Percentiles rank a stretch among this genome's conserved stretches.
phyloP scores from a whole-genome alignment of 805 yeast species.

The Barnettozyma sucrosica region DNA sequence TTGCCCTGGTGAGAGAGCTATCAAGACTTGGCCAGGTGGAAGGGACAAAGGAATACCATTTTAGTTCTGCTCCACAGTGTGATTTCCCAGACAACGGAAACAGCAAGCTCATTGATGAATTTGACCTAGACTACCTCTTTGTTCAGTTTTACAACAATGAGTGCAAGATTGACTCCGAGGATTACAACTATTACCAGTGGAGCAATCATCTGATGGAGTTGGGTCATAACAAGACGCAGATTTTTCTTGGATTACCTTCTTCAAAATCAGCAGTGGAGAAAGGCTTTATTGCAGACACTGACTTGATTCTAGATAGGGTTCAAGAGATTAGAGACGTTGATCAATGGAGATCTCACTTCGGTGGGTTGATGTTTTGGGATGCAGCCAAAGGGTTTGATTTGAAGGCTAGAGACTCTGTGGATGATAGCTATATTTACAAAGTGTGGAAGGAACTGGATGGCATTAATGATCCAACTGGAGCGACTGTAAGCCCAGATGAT shows the following conservation, averaged over 20 bases:
- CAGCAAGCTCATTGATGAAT: slow-evolving; percentile 42
- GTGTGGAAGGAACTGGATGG: slow-evolving; percentile 19
- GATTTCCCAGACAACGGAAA: slow-evolving; percentile 57
- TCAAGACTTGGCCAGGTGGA: slow-evolving; percentile 33
- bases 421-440: slow-evolving; percentile 19
- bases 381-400: slow-evolving; percentile 65
- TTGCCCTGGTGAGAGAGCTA: slow-evolving; percentile 48
- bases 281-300: slow-evolving; percentile 47
- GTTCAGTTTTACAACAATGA: slow-evolving; percentile 73
- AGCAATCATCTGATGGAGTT: slow-evolving; percentile 17
- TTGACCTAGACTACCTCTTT: slow-evolving; percentile 60
- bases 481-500: slow-evolving; percentile 1
- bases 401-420: slow-evolving; percentile 28
- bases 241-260: slow-evolving; percentile 64
- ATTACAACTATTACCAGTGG: slow-evolving; percentile 52
- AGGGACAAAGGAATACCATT: slow-evolving; percentile 45
- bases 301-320: slow-evolving; percentile 27
- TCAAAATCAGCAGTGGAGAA: slow-evolving; percentile 42
- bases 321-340: slow-evolving; percentile 10
- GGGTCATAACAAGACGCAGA: slow-evolving; percentile 40
- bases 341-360: slow-evolving; percentile 40
- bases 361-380: slow-evolving; percentile 91
- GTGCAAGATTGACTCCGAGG: slow-evolving; percentile 37
- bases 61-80: slow-evolving; percentile 82
- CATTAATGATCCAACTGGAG: slow-evolving; percentile 13